Conservation (phyloP, 225 moss, liverwort and hornwort genomes). For the Thuidium tamariscinum region DNA sequence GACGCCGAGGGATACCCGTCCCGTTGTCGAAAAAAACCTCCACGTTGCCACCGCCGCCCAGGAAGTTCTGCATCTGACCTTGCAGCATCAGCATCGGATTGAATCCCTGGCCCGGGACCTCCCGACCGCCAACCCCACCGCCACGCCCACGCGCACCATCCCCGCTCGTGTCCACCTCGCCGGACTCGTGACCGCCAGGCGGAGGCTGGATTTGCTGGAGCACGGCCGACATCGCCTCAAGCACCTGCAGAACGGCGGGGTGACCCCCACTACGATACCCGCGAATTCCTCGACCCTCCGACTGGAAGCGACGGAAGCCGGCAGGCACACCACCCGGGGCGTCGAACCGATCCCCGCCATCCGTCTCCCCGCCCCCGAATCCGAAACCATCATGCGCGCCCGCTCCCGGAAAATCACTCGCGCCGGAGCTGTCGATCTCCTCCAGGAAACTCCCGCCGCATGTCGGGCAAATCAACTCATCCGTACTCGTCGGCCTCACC, state of each 20-base stretch:
- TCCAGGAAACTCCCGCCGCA: slow-evolving; percentile 68
- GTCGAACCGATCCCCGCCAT: slow-evolving; percentile 17
- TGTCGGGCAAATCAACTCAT: slow-evolving; percentile 64
- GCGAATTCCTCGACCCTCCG: slow-evolving; percentile 13
- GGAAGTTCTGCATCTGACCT: slow-evolving; percentile 86
- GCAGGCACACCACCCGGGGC: slow-evolving; percentile 43
- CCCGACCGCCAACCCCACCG: slow-evolving; percentile 10
- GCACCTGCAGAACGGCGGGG: slow-evolving; percentile 69
- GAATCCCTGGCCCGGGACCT: slow-evolving; percentile 3
- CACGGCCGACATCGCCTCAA: slow-evolving; percentile 95
- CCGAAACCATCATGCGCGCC: slow-evolving; percentile 28
- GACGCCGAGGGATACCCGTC: slow-evolving; percentile 61
- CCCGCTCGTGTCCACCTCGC: slow-evolving; percentile 1
- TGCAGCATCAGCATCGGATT: slow-evolving; percentile 87
- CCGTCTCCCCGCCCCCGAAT: slow-evolving; percentile 39
- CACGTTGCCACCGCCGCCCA: slow-evolving; percentile 79
- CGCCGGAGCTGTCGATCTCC: slow-evolving; percentile 34
- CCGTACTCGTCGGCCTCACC: slow-evolving; percentile 51
- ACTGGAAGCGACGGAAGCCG: slow-evolving; percentile 55
- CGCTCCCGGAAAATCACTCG: slow-evolving; percentile 29
- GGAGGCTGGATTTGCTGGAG: slow-evolving; percentile 78
- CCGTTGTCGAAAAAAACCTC: slow-evolving; percentile 96
- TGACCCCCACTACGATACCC: not conserved
- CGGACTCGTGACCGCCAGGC: not conserved
- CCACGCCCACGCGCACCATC: slow-evolving; percentile 18